Percentiles rank a stretch among this genome's conserved stretches.
Evolutionary conservation across 2,329 filamentous ascomycete genomes (phyloP).

Genomic region (Aspergillus tanneri): DNA sequence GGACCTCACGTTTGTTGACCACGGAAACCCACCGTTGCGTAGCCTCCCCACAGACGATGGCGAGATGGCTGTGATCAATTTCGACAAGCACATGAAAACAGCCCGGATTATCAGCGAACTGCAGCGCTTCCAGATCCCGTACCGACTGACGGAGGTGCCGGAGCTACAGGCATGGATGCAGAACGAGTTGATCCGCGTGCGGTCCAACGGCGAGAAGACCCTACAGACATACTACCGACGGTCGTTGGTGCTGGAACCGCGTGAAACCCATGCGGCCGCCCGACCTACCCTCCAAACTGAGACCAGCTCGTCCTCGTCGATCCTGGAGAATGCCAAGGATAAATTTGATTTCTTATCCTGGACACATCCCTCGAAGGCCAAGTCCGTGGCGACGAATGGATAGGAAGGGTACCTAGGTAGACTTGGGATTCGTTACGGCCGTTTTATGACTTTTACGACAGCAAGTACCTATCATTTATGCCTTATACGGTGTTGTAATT

Average conservation of each 20-base stretch:
- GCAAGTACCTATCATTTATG: slow-evolving; percentile 14
- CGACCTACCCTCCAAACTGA: slow-evolving; percentile 25
- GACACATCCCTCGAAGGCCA: slow-evolving; percentile 47
- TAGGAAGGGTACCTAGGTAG: slow-evolving; percentile 19
- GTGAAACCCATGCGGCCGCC: slow-evolving; percentile 32
- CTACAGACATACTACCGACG: slow-evolving; percentile 74
- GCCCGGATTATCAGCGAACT: slow-evolving; percentile 94
- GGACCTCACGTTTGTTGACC: slow-evolving; percentile 92
- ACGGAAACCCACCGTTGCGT: slow-evolving; percentile 84
- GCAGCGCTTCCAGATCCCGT: slow-evolving; percentile 93
- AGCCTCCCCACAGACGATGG: slow-evolving; percentile 66
- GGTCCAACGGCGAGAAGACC: slow-evolving; percentile 61
- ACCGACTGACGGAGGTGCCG: slow-evolving; percentile 75
- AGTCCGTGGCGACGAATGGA: slow-evolving; percentile 39
- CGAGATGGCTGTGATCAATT: slow-evolving; percentile 83
- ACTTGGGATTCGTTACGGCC: slow-evolving; percentile 7
- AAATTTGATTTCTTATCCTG: slow-evolving; percentile 55
- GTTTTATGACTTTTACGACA: slow-evolving; percentile 23
- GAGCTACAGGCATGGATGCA: slow-evolving; percentile 95
- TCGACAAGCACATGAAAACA: slow-evolving; percentile 93
- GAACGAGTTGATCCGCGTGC: slow-evolving; percentile 74
- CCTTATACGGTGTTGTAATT: not conserved
- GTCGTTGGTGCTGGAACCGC: slow-evolving; percentile 77
- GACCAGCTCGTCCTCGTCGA: slow-evolving; percentile 34
- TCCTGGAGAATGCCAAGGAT: slow-evolving; percentile 46